Evolutionary conservation across 495 filamentous ascomycete genomes (phyloP), one percentile per base, ranked within the genome.

Genomic region (Aspergillus avenaceus): DNA sequence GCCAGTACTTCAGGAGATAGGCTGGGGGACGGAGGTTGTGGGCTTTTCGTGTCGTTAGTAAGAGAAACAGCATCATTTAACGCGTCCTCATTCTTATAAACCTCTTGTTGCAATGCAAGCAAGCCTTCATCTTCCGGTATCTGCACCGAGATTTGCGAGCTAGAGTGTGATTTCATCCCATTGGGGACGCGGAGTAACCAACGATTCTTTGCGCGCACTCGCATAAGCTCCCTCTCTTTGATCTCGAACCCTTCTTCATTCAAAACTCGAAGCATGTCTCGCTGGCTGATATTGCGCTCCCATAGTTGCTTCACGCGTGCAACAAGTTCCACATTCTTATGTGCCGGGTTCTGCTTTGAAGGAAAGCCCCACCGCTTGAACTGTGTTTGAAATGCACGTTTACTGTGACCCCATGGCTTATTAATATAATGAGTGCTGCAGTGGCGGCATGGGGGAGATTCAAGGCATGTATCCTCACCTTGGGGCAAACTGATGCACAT

Each of bases 301-400:
- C 88, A 93, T 52, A 93, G 79, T 71, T 90, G 76, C 51, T 81
- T 81, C 36, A 89, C 77, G 1, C 88, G 78, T 3, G 73, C 78
- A 16, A 87, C 80, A 8, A 93, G 76, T 11, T 67, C 69, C 21
- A 71, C 64, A 59, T 88, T 85, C 58, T 84, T 85, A 63, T 85
- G 83, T 5, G 80, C 80, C 8, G 81, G 84, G 53, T 82, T 84
- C 52, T 84, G 80, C 62, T 86, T 88, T 50, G 74, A 79, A 3
- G 88, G 88, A 51, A 91, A 93, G 0, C 78, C 76, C 88, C 88
- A 93, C 63, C 81, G 74, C 58, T 81, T 85, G 67, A 89, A 88
- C 50, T 87, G 84, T 9, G 74, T 78, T 60, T 90, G 85, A 55
- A 82, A 88, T 22, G 84, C 81, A 29, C 86, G 84, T 64, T 87